These are phyloP conservation scores for Tricharina praecox DNA, from an alignment of 495 filamentous ascomycete species.

Conservation along the genomic window DNA sequence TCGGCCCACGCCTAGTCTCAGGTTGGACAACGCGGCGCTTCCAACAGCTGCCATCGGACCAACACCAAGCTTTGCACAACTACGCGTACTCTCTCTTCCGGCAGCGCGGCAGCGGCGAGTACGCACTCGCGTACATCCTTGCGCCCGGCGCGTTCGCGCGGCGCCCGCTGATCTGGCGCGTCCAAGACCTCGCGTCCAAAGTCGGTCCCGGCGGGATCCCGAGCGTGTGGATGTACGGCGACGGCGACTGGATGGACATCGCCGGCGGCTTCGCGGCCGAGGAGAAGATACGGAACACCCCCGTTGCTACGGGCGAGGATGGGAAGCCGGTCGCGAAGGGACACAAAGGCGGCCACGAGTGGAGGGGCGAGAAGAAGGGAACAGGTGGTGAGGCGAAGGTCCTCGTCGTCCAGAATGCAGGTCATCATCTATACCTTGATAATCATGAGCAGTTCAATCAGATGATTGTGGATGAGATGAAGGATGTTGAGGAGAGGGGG, in stretches of 20 bases:
- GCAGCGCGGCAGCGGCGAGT: conserved; percentile 83
- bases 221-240: conserved; percentile 84
- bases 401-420: conserved; percentile 61
- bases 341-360: conserved; percentile 49
- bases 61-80: conserved; percentile 69
- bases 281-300: conserved; percentile 41
- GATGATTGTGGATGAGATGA: conserved; percentile 58
- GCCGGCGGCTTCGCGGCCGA: conserved; percentile 65
- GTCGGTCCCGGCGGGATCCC: conserved; percentile 77
- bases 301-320: conserved; percentile 32
- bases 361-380: conserved; percentile 40
- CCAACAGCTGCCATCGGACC: conserved; percentile 63
- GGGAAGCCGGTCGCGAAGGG: conserved; percentile 43
- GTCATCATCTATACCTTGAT: conserved; percentile 88
- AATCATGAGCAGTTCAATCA: conserved; percentile 79
- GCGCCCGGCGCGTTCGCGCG: conserved; percentile 88
- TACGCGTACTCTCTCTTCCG: conserved; percentile 93
- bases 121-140: conserved; percentile 79
- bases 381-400: conserved; percentile 57
- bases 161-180: conserved; percentile 68
- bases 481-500: conserved; percentile 43
- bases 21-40: conserved; percentile 91
- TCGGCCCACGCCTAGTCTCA: conserved; percentile 80
- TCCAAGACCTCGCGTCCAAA: conserved; percentile 38
- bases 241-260: conserved; percentile 97